phyloP scores from a whole-genome alignment of 192 early-diverging fungal genomes.

The Thoreauomyces humboldtii region DNA sequence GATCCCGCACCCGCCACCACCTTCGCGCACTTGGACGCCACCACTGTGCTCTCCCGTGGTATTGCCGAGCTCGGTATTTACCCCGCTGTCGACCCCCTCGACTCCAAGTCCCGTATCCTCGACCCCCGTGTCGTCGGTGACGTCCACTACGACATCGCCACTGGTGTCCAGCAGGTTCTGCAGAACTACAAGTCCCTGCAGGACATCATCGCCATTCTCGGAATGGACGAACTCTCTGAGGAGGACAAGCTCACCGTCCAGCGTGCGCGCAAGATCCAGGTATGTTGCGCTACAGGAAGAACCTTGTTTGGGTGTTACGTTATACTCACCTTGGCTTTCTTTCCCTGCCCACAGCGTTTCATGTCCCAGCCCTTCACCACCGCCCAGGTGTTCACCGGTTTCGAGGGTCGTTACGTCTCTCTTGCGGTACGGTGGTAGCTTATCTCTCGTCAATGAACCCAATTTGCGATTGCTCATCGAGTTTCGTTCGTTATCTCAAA shows the following conservation, averaged over 20 bases:
- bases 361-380: slow-evolving; percentile 98
- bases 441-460: too few relatives aligned
- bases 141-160: slow-evolving; percentile 93
- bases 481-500: slow-evolving; percentile 26
- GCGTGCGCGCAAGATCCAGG: slow-evolving; percentile 98
- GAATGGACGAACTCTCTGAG: slow-evolving; percentile 99
- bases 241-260: slow-evolving; percentile 98
- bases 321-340: not conserved
- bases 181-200: slow-evolving; percentile 99
- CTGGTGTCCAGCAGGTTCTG: slow-evolving; percentile 90
- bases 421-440: slow-evolving; percentile 30
- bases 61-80: slow-evolving; percentile 99
- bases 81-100: slow-evolving; percentile 97
- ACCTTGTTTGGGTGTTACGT: not conserved
- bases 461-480: too few relatives aligned
- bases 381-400: slow-evolving; percentile 96
- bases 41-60: slow-evolving; percentile 96
- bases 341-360: slow-evolving; percentile 61
- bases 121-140: slow-evolving; percentile 95
- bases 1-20: slow-evolving; percentile 99
- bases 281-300: not conserved
- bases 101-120: slow-evolving; percentile 97
- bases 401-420: slow-evolving; percentile 88
- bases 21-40: slow-evolving; percentile 98
- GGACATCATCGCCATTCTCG: slow-evolving; percentile 99